These are phyloP conservation scores for Lasiodiplodia sp. DNA, from an alignment of 2,329 filamentous ascomycete genomes.

Conservation along the genomic window DNA sequence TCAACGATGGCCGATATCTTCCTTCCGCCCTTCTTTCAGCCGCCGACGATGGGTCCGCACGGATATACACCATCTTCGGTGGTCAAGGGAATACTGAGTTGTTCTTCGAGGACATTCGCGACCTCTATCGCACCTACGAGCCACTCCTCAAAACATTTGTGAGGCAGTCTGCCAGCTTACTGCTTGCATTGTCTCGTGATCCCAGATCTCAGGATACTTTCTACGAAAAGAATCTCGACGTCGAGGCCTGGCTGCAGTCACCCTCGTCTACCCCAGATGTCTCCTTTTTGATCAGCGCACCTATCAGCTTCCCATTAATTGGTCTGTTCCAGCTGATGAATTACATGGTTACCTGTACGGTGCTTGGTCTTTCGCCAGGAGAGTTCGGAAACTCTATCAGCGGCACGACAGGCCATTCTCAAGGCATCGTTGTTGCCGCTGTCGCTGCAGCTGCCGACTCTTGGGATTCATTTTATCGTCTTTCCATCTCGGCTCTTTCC, in stretches of 20 bases:
- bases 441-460: slow-evolving; percentile 42
- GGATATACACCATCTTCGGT: slow-evolving; percentile 37
- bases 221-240: slow-evolving; percentile 34
- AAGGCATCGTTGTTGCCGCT: slow-evolving; percentile 48
- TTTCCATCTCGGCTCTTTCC: slow-evolving; percentile 39
- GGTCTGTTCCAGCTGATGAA: slow-evolving; percentile 45
- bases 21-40: slow-evolving; percentile 29
- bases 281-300: slow-evolving; percentile 47
- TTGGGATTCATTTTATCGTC: slow-evolving; percentile 46
- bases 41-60: slow-evolving; percentile 31
- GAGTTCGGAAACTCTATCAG: slow-evolving; percentile 38
- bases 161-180: slow-evolving; percentile 7
- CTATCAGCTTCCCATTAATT: slow-evolving; percentile 52
- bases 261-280: slow-evolving; percentile 38
- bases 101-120: slow-evolving; percentile 39
- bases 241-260: slow-evolving; percentile 40
- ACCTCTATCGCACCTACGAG: slow-evolving; percentile 38
- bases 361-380: slow-evolving; percentile 41
- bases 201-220: background rate
- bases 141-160: background rate
- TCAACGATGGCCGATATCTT: background rate
- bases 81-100: slow-evolving; percentile 41
- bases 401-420: slow-evolving; percentile 48
- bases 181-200: slow-evolving; percentile 14
- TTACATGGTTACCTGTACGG: slow-evolving; percentile 37